These are phyloP conservation scores for Tetracladium setigerum DNA, from an alignment of 495 filamentous ascomycete genomes.

Conservation along the genomic window DNA sequence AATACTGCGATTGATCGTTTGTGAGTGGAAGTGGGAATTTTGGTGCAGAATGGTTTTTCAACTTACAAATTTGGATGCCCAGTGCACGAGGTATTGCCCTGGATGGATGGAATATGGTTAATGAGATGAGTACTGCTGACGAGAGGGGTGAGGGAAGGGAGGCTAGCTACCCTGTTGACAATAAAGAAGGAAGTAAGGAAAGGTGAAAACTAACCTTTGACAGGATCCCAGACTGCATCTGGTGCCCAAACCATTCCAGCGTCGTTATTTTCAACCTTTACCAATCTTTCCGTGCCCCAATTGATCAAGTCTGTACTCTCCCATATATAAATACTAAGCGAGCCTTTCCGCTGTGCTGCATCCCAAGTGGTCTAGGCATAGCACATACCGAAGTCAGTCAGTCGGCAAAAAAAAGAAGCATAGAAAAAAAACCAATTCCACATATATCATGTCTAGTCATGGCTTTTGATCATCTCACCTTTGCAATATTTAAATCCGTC, in stretches of 20 bases:
- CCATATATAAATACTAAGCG: slow-evolving; percentile 45
- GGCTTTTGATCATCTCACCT: slow-evolving; percentile 25
- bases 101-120: too few relatives aligned
- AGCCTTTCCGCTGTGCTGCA: slow-evolving; percentile 39
- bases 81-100: slow-evolving; percentile 43
- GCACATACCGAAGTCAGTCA: slow-evolving; percentile 16
- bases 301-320: slow-evolving; percentile 42
- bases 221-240: slow-evolving; percentile 43
- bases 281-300: slow-evolving; percentile 40
- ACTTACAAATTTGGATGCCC: slow-evolving; percentile 44
- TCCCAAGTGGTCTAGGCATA: slow-evolving; percentile 39
- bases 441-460: background rate
- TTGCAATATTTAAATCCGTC: slow-evolving; percentile 44
- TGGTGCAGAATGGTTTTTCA: background rate
- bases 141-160: too few relatives aligned
- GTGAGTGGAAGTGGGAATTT: background rate
- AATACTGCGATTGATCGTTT: slow-evolving; percentile 8
- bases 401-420: too few relatives aligned
- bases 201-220: slow-evolving; percentile 27
- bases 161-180: too few relatives aligned
- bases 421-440: too few relatives aligned
- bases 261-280: slow-evolving; percentile 37
- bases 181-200: background rate
- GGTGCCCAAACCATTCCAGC: slow-evolving; percentile 52
- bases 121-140: slow-evolving; percentile 6